Evolutionary conservation across 2,329 filamentous ascomycete species (phyloP), one percentile per base, ranked within the genome.

Genomic region (Penicillium sp.): DNA sequence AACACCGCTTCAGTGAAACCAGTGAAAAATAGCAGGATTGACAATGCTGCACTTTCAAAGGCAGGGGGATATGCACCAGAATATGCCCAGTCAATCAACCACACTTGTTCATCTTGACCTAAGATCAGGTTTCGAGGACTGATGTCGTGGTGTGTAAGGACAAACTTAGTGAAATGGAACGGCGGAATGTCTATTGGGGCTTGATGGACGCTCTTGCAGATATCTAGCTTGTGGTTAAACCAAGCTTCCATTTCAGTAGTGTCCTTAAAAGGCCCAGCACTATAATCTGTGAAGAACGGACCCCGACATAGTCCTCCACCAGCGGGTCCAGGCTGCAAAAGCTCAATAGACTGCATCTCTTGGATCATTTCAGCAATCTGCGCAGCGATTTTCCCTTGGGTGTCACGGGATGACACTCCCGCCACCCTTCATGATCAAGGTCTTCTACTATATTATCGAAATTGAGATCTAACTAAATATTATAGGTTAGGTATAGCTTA

Each of bases 211-310:
- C 43, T 53, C n/a, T 63, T 62, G 41, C 60, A 62, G 51, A 71
- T 65, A n/a, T 62, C 57, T 17, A 70, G 60, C 51, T 68, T 71
- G 55, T 67, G 68, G 40, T 71, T 69, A 55, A 69, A 69, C 66
- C 60, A 68, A 27, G 23, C 61, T 51, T 69, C 63, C 21, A 67
- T 50, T 55, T 65, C 58, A 48, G 57, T 31, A n/a, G 37, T 40
- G 27, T 59, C 45, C 43, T 38, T 56, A 45, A 65, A 69, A 38
- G 66, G 66, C 23, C 66, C 58, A 21, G 64, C 66, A 57, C 65
- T 62, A 53, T 65, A 68, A 56, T 68, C 48, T 21, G 65, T 67
- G 29, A 69, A 69, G 54, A 66, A 67, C 23, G 3, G 23, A 23
- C 23, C 23, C 23, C 23, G n/a, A n/a, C n/a, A n/a, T n/a, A n/a